Evolutionary conservation across 177 flowering plant species (phyloP).

Genomic region (Vitis hybrid): DNA sequence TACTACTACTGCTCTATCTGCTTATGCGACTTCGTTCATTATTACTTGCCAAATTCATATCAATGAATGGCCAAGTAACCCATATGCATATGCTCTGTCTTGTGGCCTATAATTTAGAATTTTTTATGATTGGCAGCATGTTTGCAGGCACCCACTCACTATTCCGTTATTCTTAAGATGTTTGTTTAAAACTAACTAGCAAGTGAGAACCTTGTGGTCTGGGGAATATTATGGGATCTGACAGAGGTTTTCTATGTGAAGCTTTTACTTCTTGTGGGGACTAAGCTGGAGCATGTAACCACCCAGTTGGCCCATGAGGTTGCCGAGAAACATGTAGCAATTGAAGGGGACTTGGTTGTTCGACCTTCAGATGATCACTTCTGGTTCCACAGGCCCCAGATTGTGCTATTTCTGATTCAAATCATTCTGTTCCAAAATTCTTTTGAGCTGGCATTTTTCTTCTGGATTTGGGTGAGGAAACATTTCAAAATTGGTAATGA

Average conservation of each 20-base stretch:
- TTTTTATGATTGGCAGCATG: too few relatives aligned
- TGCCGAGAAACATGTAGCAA: conserved; percentile 59
- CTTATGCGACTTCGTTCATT: neutral
- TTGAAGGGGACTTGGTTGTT: conserved; percentile 58
- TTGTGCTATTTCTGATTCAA: conserved; percentile 82
- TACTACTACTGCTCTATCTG: neutral
- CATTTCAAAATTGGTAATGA: neutral
- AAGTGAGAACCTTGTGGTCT: too few relatives aligned
- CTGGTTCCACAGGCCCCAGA: conserved; percentile 69
- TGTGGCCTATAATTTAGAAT: too few relatives aligned
- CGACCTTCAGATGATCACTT: conserved; percentile 80
- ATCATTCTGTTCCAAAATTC: conserved; percentile 92
- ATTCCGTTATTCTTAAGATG: too few relatives aligned
- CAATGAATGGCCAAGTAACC: too few relatives aligned
- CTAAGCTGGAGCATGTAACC: conserved; percentile 86
- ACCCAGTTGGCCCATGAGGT: conserved; percentile 75
- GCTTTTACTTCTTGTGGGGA: conserved; percentile 87
- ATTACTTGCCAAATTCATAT: too few relatives aligned
- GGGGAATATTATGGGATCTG: neutral
- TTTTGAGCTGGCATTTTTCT: conserved; percentile 90
- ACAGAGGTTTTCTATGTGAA: conserved; percentile 19
- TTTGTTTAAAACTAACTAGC: too few relatives aligned
- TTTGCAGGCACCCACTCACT: too few relatives aligned
- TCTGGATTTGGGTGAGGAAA: conserved; percentile 75
- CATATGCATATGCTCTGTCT: too few relatives aligned